Evolutionary conservation across 2,329 filamentous ascomycete genomes (phyloP).

Genomic region (Cryphonectria japonica): DNA sequence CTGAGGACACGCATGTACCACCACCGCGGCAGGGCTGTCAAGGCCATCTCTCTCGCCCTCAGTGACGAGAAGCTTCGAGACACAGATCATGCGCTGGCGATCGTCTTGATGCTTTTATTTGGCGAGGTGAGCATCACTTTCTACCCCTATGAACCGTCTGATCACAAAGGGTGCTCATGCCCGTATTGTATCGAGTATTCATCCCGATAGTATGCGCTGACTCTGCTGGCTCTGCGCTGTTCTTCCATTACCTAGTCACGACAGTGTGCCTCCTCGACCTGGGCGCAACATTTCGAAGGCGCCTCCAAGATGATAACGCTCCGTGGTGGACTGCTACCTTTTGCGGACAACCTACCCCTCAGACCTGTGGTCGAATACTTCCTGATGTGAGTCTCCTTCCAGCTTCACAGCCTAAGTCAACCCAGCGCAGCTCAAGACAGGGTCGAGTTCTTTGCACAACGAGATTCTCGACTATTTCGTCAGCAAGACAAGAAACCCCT

Average conservation of each 20-base stretch:
- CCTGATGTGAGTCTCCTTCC: not conserved
- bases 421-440: not conserved
- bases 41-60: not conserved
- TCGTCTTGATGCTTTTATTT: slow-evolving; percentile 10
- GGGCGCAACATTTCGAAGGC: slow-evolving; percentile 27
- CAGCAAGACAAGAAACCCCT: not conserved
- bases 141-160: not conserved
- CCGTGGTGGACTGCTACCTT: not conserved
- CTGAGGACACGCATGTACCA: slow-evolving; percentile 13
- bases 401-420: not conserved
- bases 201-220: not conserved
- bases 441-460: not conserved
- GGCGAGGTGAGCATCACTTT: not conserved
- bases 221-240: not conserved
- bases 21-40: slow-evolving; percentile 4
- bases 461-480: not conserved
- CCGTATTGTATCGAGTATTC: not conserved
- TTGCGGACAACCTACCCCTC: not conserved
- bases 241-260: not conserved
- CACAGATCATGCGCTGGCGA: slow-evolving; percentile 1
- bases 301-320: slow-evolving; percentile 26
- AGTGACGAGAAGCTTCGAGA: not conserved
- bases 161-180: not conserved
- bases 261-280: slow-evolving; percentile 9
- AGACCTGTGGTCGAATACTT: not conserved